Evolutionary conservation across 129 eudicot species (phyloP).

Genomic region (Helianthus annuus): DNA sequence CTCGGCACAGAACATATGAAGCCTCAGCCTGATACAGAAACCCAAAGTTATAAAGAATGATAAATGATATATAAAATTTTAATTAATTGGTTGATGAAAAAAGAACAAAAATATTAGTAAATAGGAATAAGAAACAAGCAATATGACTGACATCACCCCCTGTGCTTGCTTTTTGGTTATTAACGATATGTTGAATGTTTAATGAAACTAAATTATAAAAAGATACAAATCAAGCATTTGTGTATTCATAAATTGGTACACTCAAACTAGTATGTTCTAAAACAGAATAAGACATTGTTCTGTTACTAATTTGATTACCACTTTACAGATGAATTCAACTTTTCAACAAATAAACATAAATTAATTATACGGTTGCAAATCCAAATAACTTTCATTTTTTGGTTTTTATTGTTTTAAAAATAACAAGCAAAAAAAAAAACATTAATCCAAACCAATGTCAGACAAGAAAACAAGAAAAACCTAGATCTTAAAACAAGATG

Average conservation of each 20-base stretch:
- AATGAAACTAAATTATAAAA: neutral
- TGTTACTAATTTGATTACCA: neutral
- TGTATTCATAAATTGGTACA: neutral
- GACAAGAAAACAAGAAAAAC: no score
- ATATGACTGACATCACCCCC: neutral
- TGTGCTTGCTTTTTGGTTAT: neutral
- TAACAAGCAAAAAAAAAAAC: no score
- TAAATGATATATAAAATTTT: neutral
- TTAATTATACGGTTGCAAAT: no score
- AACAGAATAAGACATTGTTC: neutral
- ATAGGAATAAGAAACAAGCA: neutral
- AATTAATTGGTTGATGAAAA: neutral
- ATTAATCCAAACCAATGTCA: no score
- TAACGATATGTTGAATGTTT: neutral
- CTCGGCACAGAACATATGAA: slow-evolving; percentile 65
- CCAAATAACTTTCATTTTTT: no score
- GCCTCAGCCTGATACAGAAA: slow-evolving; percentile 40
- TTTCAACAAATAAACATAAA: neutral
- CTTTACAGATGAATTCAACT: neutral
- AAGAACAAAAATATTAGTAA: neutral
- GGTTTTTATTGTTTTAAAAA: no score
- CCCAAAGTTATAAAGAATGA: neutral
- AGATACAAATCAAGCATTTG: neutral
- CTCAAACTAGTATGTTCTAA: neutral
- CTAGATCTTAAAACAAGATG: no score